Evolutionary conservation across 768 basidiomycete genomes (phyloP).

Genomic region (Hemileccinum rubropunctum): DNA sequence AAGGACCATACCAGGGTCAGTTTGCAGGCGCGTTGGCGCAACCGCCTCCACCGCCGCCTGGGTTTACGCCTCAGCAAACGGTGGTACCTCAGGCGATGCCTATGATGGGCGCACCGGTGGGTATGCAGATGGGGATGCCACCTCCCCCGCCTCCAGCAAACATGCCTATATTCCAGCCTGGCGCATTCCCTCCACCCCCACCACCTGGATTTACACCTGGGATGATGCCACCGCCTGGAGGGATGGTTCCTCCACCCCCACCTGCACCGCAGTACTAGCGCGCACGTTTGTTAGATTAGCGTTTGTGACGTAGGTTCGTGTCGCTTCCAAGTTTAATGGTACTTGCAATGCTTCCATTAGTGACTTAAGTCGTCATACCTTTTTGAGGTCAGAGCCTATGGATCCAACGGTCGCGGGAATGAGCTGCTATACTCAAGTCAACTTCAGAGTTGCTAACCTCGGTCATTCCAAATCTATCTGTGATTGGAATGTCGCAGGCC

Average conservation of each 20-base stretch:
- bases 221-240: constrained; percentile 33
- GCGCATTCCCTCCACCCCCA: constrained; percentile 57
- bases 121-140: constrained; percentile 36
- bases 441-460: too few relatives aligned
- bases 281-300: constrained; percentile 7
- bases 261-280: constrained; percentile 35
- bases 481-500: too few relatives aligned
- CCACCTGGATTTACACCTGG: constrained; percentile 64
- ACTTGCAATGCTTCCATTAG: too few relatives aligned
- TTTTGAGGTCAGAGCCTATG: too few relatives aligned
- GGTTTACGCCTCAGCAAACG: constrained; percentile 73
- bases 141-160: constrained; percentile 30
- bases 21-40: constrained; percentile 86
- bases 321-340: too few relatives aligned
- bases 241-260: constrained; percentile 44
- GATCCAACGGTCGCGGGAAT: too few relatives aligned
- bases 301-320: too few relatives aligned
- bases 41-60: constrained; percentile 79
- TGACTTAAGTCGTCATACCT: too few relatives aligned
- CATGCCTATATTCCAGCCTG: constrained; percentile 46
- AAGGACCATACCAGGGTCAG: constrained; percentile 85
- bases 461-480: too few relatives aligned
- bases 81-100: constrained; percentile 46
- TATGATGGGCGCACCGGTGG: constrained; percentile 34
- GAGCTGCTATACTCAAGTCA: too few relatives aligned